These are phyloP conservation scores for Nemania sp. DNA, from an alignment of 2,329 filamentous ascomycete species.

Conservation along the genomic window DNA sequence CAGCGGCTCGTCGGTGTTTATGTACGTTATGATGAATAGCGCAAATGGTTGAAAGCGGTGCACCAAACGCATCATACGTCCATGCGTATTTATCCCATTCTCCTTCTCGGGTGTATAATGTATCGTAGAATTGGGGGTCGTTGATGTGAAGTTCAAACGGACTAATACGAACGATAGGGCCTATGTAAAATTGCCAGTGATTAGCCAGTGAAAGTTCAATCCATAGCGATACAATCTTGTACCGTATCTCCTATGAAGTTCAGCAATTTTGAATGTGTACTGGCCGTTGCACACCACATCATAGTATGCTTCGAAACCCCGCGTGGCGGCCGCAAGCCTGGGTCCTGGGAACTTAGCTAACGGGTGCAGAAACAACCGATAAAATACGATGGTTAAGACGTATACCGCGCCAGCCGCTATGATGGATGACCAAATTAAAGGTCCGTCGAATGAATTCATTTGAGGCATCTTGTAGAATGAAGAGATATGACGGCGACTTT, in stretches of 20 bases:
- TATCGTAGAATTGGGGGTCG: slow-evolving; percentile 17
- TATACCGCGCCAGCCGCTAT: too few relatives aligned
- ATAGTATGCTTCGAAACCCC: slow-evolving; percentile 18
- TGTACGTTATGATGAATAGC: slow-evolving; percentile 18
- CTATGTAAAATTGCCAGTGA: neutral
- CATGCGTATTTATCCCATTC: slow-evolving; percentile 21
- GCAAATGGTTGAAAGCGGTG: neutral
- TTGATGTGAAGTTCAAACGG: slow-evolving; percentile 21
- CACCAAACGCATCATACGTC: slow-evolving; percentile 11
- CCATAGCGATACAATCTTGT: neutral
- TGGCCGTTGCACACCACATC: slow-evolving; percentile 8
- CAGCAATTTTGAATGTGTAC: slow-evolving; percentile 15
- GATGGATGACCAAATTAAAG: too few relatives aligned
- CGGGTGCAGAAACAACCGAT: slow-evolving; percentile 1
- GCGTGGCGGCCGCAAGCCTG: slow-evolving; percentile 3
- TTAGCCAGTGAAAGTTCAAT: neutral
- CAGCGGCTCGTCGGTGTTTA: slow-evolving; percentile 17
- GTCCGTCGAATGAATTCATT: too few relatives aligned
- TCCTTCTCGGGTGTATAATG: slow-evolving; percentile 17
- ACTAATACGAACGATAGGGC: slow-evolving; percentile 21
- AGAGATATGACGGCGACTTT: too few relatives aligned
- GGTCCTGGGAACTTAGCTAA: slow-evolving; percentile 11
- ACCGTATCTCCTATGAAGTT: slow-evolving; percentile 13
- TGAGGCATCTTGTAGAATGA: too few relatives aligned
- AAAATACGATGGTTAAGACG: neutral